A percentile compares a stretch with the other conserved stretches of the same genome.
Evolutionary conservation across 768 basidiomycete species (phyloP).

Genomic region (Daedaleopsis nitida): DNA sequence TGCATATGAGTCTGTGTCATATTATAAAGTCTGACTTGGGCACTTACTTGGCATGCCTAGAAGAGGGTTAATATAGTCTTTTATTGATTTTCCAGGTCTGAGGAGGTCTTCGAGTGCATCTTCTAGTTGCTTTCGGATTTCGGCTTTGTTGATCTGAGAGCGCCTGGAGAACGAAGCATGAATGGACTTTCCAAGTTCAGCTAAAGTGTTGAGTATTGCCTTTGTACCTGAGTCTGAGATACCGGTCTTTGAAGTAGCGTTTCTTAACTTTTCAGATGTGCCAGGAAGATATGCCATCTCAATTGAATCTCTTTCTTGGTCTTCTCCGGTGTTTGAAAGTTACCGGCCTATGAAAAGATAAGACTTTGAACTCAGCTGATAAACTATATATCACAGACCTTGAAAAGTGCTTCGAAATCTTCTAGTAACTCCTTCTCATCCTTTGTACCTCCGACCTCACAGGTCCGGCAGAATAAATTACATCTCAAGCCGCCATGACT

Average conservation of each 20-base stretch:
- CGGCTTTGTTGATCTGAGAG: no score
- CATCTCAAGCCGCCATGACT: background rate
- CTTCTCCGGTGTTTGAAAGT: no score
- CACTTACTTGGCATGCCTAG: slow-evolving; percentile 1
- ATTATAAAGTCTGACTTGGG: no score
- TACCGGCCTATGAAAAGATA: background rate
- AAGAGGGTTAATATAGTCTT: background rate
- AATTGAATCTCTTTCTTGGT: background rate
- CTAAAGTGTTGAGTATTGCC: background rate
- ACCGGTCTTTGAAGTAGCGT: background rate
- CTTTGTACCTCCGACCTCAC: background rate
- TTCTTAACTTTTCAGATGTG: background rate
- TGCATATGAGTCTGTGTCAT: no score
- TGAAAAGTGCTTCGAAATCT: background rate
- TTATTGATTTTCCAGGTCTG: no score
- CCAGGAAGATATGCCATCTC: background rate
- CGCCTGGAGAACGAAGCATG: no score
- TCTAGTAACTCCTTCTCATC: background rate
- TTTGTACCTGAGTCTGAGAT: background rate
- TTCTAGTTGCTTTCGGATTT: background rate
- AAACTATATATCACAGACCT: background rate
- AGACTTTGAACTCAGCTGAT: background rate
- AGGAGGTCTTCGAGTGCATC: background rate
- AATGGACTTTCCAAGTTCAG: no score
- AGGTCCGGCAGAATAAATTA: slow-evolving; percentile 3